A percentile compares a stretch with the other conserved stretches of the same genome.
These are phyloP conservation scores for Didymella exigua DNA, from an alignment of 2,329 filamentous ascomycete genomes.

Conservation along the genomic window DNA sequence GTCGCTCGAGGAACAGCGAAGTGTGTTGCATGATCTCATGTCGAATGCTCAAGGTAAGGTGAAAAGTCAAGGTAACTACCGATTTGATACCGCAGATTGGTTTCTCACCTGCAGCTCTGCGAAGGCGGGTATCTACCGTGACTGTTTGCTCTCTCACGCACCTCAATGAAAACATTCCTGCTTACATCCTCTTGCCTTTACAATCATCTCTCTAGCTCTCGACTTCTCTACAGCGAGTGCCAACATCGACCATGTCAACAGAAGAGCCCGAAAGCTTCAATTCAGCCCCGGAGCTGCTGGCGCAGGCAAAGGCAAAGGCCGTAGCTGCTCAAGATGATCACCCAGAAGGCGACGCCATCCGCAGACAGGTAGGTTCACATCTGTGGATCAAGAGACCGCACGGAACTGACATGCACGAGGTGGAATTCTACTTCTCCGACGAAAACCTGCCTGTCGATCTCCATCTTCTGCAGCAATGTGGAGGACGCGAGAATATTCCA, in stretches of 20 bases:
- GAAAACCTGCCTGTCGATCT: conserved; percentile 53
- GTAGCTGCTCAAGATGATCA: conserved; percentile 23
- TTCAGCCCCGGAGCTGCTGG: background rate
- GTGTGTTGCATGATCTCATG: background rate
- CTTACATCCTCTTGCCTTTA: background rate
- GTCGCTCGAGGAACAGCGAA: background rate
- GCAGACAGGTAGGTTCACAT: conserved; percentile 31
- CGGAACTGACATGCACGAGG: conserved; percentile 36
- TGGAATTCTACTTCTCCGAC: conserved; percentile 59
- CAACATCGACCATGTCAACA: background rate
- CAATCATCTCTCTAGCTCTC: background rate
- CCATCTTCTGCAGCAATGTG: conserved; percentile 51
- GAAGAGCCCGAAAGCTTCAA: background rate
- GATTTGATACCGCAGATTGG: background rate
- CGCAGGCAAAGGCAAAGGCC: background rate
- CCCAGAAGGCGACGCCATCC: conserved; percentile 37
- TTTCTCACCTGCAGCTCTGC: conserved; percentile 6
- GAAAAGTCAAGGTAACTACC: background rate
- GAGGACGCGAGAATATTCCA: conserved; percentile 49
- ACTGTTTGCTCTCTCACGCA: conserved; percentile 3
- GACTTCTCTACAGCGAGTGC: background rate
- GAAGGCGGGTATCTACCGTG: background rate
- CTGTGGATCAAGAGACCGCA: background rate
- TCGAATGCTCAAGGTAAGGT: background rate
- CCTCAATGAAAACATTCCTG: background rate